Evolutionary conservation across 2,329 filamentous ascomycete species (phyloP).

Genomic region (Berkeleyomyces rouxiae): DNA sequence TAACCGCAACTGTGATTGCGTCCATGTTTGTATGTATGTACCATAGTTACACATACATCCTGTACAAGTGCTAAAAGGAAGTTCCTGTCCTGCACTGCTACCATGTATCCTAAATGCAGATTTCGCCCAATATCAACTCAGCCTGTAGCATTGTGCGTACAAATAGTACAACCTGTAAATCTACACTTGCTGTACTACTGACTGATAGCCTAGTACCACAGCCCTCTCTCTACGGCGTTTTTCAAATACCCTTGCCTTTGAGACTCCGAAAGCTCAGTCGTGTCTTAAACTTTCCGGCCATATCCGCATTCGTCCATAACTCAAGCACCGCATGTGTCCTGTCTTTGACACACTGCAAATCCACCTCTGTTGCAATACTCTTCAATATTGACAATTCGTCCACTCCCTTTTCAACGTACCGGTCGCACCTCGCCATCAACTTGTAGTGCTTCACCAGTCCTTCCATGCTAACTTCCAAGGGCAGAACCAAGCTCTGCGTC

Average conservation of each 20-base stretch:
- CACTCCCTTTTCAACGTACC: not conserved
- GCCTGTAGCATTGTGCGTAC: not conserved
- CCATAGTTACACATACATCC: too few relatives aligned
- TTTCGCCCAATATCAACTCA: not conserved
- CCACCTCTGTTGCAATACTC: not conserved
- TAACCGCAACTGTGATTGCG: not conserved
- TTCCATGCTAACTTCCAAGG: not conserved
- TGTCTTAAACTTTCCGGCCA: not conserved
- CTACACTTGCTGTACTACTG: too few relatives aligned
- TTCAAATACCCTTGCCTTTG: not conserved
- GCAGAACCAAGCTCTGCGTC: slow-evolving; percentile 13
- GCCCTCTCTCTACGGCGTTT: not conserved
- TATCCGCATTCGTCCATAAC: not conserved
- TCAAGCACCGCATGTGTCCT: not conserved
- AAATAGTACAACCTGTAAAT: not conserved
- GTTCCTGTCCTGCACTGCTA: not conserved
- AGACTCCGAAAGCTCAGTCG: not conserved
- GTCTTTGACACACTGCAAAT: not conserved
- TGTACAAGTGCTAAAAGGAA: too few relatives aligned
- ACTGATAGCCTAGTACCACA: not conserved
- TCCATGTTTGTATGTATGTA: not conserved
- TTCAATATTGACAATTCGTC: not conserved
- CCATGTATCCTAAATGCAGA: not conserved
- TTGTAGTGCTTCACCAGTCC: not conserved
- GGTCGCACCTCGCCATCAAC: not conserved